Evolutionary conservation across 345 rosid genomes (phyloP), one percentile per base, ranked within the genome.

Genomic region (Microcos paniculata): DNA sequence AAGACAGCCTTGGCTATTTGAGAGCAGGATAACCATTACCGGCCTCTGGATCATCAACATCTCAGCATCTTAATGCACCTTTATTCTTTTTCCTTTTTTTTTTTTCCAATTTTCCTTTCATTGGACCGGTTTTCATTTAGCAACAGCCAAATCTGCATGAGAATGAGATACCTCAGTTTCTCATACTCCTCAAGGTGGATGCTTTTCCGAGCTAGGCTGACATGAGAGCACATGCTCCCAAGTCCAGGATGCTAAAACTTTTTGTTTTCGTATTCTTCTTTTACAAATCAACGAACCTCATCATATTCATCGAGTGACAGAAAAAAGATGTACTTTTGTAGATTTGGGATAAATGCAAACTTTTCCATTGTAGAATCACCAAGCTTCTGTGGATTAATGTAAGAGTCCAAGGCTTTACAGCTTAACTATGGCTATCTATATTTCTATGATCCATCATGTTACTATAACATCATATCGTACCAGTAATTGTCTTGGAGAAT

Each of bases 1-100:
- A 62, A 7, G 74, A 57, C 16, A 38, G 88, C 53, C 9, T 30
- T 82, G 75, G 55, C 55, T n/a, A 11, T 45, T 49, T 51, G 19
- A 55, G 28, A 45, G 15, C 11, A 15, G 38, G 53, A 65, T 13
- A 51, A 4, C 49, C 70, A 40, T 64, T 40, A 40, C 2, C 51
- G 5, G 33, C 49, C 8, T 40, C 13, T 40, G 70, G 31, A 65
- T 43, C 12, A 43, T 55, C 16, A 23, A 51, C 19, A 35, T 6
- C 53, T 43, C 33, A 65, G 52, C 14, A 65, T 42, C 70, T 40
- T 31, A 21, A 30, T 28, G 21, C 13, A 18, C 24, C 2, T 38
- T 23, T n/a, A n/a, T n/a, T 35, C 6, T 35, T 35, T 35, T 35
- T 35, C 2, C 21, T 26, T 15, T 57, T 21, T 21, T 26, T 45